These are phyloP conservation scores for Venturia carpophila DNA, from an alignment of 2,329 filamentous ascomycete genomes.

Conservation along the genomic window DNA sequence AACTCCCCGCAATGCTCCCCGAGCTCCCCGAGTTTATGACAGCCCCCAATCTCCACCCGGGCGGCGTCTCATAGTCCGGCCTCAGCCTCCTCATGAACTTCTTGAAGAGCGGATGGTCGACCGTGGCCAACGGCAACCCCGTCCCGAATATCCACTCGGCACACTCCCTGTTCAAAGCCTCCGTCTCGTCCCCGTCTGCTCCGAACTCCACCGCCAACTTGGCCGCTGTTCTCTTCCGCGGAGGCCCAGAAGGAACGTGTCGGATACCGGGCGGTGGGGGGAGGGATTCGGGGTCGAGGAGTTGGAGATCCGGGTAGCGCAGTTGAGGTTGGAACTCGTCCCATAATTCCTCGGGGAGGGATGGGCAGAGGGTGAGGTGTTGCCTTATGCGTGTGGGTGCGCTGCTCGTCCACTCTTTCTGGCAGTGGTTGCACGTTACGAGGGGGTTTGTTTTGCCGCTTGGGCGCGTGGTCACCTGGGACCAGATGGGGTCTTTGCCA, in stretches of 20 bases:
- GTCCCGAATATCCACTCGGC: conserved; percentile 7
- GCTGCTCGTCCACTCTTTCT: conserved; percentile 1
- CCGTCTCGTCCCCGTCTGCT: background rate
- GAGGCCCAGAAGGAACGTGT: background rate
- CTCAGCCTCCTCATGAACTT: conserved; percentile 6
- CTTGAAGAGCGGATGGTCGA: conserved; percentile 3
- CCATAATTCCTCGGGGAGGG: background rate
- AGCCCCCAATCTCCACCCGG: background rate
- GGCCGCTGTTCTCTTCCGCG: background rate
- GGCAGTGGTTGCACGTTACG: conserved; percentile 3
- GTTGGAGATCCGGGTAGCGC: background rate
- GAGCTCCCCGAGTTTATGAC: background rate
- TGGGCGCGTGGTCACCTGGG: background rate
- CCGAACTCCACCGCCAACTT: background rate
- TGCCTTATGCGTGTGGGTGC: background rate
- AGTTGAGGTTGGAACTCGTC: conserved; percentile 5
- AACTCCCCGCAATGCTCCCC: conserved; percentile 1
- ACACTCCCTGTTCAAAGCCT: background rate
- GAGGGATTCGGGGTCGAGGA: background rate
- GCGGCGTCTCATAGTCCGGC: conserved; percentile 7
- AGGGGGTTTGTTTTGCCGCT: conserved; percentile 5
- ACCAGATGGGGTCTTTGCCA: conserved; percentile 2
- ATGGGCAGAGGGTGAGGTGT: background rate
- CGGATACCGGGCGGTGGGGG: background rate
- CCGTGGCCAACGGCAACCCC: background rate